phyloP scores from a whole-genome alignment of 164 flowering plant genomes.

The Houttuynia cordata region DNA sequence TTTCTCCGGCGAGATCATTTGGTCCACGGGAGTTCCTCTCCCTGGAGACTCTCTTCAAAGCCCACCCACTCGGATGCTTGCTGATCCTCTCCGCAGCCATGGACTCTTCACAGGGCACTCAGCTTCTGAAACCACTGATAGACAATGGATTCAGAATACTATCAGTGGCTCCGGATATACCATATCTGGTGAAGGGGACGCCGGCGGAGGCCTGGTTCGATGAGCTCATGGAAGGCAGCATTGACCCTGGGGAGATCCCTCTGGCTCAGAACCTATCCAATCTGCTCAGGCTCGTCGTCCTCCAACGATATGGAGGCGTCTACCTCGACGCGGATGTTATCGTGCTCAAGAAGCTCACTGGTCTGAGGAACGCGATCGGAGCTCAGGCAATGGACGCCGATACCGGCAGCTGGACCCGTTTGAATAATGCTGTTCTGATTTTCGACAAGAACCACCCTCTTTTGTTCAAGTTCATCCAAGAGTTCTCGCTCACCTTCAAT shows the following conservation, averaged over 20 bases:
- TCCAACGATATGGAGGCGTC: constrained; percentile 46
- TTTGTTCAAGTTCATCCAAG: constrained; percentile 51
- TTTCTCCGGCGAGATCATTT: constrained; percentile 38
- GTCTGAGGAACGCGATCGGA: constrained; percentile 32
- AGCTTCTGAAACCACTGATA: constrained; percentile 36
- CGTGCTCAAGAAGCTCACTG: constrained; percentile 24
- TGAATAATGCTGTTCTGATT: constrained; percentile 73
- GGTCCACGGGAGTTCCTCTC: constrained; percentile 42
- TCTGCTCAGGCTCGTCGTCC: constrained; percentile 30
- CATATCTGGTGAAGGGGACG: constrained; percentile 40
- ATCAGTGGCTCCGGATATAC: constrained; percentile 51
- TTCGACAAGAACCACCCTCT: constrained; percentile 72
- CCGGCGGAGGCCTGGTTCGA: constrained; percentile 61
- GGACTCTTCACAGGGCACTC: constrained; percentile 40
- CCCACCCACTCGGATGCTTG: constrained; percentile 62
- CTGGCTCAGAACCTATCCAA: constrained; percentile 39
- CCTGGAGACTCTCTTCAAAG: constrained; percentile 55
- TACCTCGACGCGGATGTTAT: constrained; percentile 44
- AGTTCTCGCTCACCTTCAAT: constrained; percentile 56
- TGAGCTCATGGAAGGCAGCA: constrained; percentile 28
- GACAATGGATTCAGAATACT: constrained; percentile 29
- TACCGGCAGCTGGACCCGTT: constrained; percentile 42
- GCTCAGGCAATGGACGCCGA: constrained; percentile 25
- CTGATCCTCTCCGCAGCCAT: constrained; percentile 47
- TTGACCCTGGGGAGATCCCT: constrained; percentile 36